A percentile compares a stretch with the other conserved stretches of the same genome.
Conservation (phyloP, 306 rosid species). For the Astragalus glycyphyllos region DNA sequence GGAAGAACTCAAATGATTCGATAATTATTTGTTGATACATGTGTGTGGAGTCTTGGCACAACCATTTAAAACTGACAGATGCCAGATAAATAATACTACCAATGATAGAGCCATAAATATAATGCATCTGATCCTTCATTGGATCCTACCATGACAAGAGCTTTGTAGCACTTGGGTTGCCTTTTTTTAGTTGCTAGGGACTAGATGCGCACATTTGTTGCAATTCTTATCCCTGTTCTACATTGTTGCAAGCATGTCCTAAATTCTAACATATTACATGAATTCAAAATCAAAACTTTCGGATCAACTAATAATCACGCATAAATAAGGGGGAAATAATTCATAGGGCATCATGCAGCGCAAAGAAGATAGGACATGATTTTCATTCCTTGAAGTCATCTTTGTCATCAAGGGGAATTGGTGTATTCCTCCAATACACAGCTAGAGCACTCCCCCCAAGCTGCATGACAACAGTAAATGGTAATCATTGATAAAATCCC, state of each 20-base stretch:
- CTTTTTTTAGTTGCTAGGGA: neutral
- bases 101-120: neutral
- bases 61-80: neutral
- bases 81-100: neutral
- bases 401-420: constrained; percentile 82
- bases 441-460: constrained; percentile 96
- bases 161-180: neutral
- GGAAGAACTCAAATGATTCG: neutral
- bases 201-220: neutral
- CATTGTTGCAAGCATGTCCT: constrained; percentile 31
- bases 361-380: constrained; percentile 28
- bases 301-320: constrained; percentile 1
- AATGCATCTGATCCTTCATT: neutral
- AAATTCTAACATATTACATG: constrained; percentile 25
- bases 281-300: constrained; percentile 27
- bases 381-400: constrained; percentile 87
- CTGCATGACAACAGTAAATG: constrained; percentile 48
- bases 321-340: constrained; percentile 4
- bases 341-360: constrained; percentile 4
- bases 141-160: constrained; percentile 3
- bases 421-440: constrained; percentile 84
- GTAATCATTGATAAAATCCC: constrained; percentile 13
- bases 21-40: constrained; percentile 12
- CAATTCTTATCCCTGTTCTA: constrained; percentile 3
- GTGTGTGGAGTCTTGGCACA: neutral